Conservation (phyloP, 441 rosid genomes). For the Metrosideros polymorpha region DNA sequence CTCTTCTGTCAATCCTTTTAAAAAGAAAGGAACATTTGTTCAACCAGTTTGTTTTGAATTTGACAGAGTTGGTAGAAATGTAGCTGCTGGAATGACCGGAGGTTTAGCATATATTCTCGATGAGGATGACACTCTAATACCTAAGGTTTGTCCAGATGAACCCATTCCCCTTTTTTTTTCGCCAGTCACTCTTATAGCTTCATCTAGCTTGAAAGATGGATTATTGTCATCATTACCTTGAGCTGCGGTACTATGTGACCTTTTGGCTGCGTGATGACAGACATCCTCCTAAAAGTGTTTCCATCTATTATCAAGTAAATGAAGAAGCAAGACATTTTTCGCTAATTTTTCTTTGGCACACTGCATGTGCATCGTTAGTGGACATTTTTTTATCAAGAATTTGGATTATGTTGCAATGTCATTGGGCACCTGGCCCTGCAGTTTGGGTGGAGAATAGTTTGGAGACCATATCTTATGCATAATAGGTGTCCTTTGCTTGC, state of each 20-base stretch:
- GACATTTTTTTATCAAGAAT: not conserved
- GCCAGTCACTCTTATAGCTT: not conserved
- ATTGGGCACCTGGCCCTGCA: not conserved
- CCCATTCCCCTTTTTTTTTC: not conserved
- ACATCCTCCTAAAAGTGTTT: not conserved
- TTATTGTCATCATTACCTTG: not conserved
- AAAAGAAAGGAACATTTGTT: not conserved
- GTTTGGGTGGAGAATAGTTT: not conserved
- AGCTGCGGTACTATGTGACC: not conserved
- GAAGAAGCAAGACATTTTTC: not conserved
- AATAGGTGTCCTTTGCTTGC: not conserved
- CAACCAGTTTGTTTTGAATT: conserved; percentile 4
- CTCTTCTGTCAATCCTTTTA: not conserved
- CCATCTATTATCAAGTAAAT: not conserved
- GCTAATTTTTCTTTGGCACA: not conserved
- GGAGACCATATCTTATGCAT: not conserved
- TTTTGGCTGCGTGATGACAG: not conserved
- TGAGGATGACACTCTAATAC: conserved; percentile 72
- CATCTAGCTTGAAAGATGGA: not conserved
- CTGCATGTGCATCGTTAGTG: not conserved
- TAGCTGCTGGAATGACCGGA: conserved; percentile 98
- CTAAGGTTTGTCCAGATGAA: conserved; percentile 52
- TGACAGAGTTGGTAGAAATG: conserved; percentile 93
- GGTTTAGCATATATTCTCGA: conserved; percentile 92
- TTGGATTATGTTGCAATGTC: not conserved